Conservation (phyloP, 139 green algal genomes). For the Chlorella sp. region DNA sequence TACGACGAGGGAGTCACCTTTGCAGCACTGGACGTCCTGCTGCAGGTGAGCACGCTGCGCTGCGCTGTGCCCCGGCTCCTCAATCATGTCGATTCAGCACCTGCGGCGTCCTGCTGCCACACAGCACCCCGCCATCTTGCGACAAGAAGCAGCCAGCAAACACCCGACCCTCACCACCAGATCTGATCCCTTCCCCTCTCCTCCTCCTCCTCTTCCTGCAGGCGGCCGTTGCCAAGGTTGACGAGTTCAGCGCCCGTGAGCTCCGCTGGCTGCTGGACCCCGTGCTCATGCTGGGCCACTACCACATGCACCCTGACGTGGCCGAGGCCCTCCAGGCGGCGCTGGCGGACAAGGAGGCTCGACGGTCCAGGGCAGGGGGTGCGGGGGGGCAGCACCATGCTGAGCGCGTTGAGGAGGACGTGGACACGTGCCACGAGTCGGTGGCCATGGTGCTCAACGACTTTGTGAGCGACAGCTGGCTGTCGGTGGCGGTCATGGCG, state of each 20-base stretch:
- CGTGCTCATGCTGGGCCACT: neutral
- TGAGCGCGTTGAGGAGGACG: neutral
- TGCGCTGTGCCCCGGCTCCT: too few species aligned
- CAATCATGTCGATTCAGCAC: too few species aligned
- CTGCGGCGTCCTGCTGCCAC: too few species aligned
- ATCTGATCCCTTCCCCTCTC: too few species aligned
- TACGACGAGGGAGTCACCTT: neutral
- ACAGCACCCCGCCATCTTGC: too few species aligned
- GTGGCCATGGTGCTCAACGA: neutral
- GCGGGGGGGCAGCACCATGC: neutral
- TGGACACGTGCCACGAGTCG: neutral
- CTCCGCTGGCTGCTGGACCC: conserved; percentile 1
- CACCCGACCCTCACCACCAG: too few species aligned
- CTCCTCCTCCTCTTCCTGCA: too few species aligned
- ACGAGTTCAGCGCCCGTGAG: neutral
- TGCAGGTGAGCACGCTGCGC: neutral
- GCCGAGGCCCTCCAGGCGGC: neutral
- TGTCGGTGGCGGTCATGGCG: neutral
- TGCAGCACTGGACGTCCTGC: neutral
- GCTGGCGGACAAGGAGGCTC: neutral
- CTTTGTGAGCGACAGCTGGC: neutral
- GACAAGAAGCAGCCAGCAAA: too few species aligned
- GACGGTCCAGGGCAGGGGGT: neutral
- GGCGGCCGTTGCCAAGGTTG: neutral
- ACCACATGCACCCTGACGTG: neutral